Base-by-base conservation (phyloP, 768 basidiomycete genomes). In the Mycena chlorophos region DNA sequence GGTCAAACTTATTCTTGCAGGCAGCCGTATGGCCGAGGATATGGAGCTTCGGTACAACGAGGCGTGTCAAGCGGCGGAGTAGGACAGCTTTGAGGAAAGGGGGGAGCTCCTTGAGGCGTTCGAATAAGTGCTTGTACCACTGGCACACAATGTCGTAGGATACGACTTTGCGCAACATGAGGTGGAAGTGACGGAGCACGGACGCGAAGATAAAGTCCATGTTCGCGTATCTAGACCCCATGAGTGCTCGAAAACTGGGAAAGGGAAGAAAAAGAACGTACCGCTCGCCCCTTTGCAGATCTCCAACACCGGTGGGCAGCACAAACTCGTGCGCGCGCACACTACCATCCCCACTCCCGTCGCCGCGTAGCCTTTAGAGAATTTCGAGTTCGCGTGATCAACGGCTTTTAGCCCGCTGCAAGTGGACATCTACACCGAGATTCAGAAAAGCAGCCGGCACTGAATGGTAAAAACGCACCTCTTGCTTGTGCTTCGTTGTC, bases 281-380 rank as follows among this genome's bases (percentile, higher is more conserved):
- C 66, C 62, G 26, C 39, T 69, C 65, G 3, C 68, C 66, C 17
- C 62, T 60, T 43, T 68, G 65, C 1, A 69, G 47, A 45, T 69
- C 68, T 5, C 58, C 67, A 1, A 66, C 48, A 0, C 63, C 66
- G 38, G 59, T 63, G 3, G 61, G 53, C 2, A 49, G 49, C 16
- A 66, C 51, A 13, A 69, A 45, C 3, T 55, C 65, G 49, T 70
- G 69, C 68, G 56, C 0, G 60, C 55, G 45, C 63, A 65, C 8
- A 62, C 58, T 6, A 54, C 60, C 2, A 58, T 13, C n/a, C 39
- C 25, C 16, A 45, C 25, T 10, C 50, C 48, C 12, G 49, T 30
- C 3, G 42, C 23, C 12, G 25, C 30, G 25, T 38, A 52, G 4
- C 50, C 30, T 5, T 17, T 8, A 6, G 17, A 14, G 25, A 22